phyloP scores from a whole-genome alignment of 352 stramenopile genomes.

The Phytopythium delawarense region DNA sequence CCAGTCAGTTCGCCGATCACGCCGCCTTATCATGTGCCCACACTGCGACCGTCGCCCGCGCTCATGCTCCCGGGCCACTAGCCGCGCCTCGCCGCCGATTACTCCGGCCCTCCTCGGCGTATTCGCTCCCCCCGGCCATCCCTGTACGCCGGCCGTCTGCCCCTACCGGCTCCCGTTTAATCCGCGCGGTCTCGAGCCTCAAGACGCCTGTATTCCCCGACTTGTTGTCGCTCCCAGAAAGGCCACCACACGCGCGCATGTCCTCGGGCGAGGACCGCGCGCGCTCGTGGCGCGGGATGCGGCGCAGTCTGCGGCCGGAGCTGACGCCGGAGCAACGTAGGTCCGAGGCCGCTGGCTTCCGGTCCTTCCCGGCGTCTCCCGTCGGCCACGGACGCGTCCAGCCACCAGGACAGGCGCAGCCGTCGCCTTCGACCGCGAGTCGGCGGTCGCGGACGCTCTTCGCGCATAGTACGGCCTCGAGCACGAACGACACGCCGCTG shows the following conservation, averaged over 20 bases:
- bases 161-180: not conserved
- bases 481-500: constrained; percentile 1
- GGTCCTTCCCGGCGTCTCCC: not conserved
- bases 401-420: not conserved
- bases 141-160: not conserved
- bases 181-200: not conserved
- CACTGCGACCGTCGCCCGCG: not conserved
- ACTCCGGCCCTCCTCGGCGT: not conserved
- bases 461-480: not conserved
- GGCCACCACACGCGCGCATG: not conserved
- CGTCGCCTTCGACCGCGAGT: not conserved
- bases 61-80: not conserved
- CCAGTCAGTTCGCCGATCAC: not conserved
- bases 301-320: not conserved
- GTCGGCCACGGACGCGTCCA: not conserved
- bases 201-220: not conserved
- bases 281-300: not conserved
- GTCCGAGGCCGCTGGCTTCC: not conserved
- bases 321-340: not conserved
- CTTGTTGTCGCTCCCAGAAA: not conserved
- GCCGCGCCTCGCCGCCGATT: not conserved
- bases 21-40: not conserved
- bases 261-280: not conserved
- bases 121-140: not conserved
- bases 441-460: not conserved